A percentile compares a stretch with the other conserved stretches of the same genome.
phyloP scores from a whole-genome alignment of 148 eudicot genomes.

The Agrostemma githago region DNA sequence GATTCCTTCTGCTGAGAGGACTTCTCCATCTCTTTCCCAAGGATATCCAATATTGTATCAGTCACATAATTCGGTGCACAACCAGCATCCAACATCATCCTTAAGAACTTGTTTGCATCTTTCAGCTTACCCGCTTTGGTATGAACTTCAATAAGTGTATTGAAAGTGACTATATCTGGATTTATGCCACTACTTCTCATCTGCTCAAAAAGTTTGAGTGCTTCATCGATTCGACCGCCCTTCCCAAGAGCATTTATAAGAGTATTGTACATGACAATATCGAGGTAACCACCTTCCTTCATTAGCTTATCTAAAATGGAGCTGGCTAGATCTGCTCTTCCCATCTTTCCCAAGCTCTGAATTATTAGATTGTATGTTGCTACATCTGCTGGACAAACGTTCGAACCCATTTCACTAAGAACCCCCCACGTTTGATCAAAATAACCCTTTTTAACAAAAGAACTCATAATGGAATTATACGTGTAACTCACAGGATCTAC shows the following conservation, averaged over 20 bases:
- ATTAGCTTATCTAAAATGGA: constrained; percentile 55
- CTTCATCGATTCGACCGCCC: constrained; percentile 74
- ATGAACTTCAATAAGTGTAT: constrained; percentile 73
- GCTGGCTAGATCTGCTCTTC: constrained; percentile 66
- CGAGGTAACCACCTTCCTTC: constrained; percentile 78
- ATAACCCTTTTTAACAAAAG: constrained; percentile 85
- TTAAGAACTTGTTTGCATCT: constrained; percentile 64
- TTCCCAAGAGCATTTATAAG: constrained; percentile 74
- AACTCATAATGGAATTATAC: constrained; percentile 75
- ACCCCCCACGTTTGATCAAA: constrained; percentile 70
- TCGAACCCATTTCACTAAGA: constrained; percentile 63
- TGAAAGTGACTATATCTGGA: constrained; percentile 77
- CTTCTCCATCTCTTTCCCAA: constrained; percentile 66
- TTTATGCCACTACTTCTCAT: constrained; percentile 68
- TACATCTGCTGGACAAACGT: constrained; percentile 57
- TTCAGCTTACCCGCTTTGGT: constrained; percentile 55
- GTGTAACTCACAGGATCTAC: constrained; percentile 61
- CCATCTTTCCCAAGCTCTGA: constrained; percentile 81
- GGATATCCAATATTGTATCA: constrained; percentile 64
- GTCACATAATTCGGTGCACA: constrained; percentile 79
- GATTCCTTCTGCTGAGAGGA: constrained; percentile 39
- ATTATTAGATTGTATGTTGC: constrained; percentile 71
- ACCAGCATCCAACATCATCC: constrained; percentile 88
- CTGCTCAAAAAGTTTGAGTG: constrained; percentile 54
- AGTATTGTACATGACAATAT: constrained; percentile 88